phyloP scores from a whole-genome alignment of 305 asterid genomes.

The Fraxinus paxiana region DNA sequence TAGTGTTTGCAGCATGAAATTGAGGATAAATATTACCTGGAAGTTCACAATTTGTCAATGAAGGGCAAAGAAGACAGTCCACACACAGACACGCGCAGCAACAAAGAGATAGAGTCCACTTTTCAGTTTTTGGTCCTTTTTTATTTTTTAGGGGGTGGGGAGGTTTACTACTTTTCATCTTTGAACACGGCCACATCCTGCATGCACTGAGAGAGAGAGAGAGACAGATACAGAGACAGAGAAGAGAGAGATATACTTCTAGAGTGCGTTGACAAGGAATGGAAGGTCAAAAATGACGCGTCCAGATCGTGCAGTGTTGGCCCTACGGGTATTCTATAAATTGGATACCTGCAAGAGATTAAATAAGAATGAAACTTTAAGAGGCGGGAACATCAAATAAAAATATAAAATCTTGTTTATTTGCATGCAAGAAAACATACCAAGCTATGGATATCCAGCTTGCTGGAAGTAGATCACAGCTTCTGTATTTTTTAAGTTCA shows the following conservation, averaged over 20 bases:
- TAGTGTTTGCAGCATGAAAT: constrained; percentile 39
- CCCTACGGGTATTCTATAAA: constrained; percentile 73
- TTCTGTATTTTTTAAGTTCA: constrained; percentile 52
- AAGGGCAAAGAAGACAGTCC: not conserved
- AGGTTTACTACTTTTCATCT: not conserved
- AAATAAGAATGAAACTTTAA: constrained; percentile 21
- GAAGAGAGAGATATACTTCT: constrained; percentile 37
- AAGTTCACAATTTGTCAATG: not conserved
- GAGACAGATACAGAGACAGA: not conserved
- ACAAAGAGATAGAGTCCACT: not conserved
- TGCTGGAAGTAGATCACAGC: constrained; percentile 72
- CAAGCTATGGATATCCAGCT: constrained; percentile 92
- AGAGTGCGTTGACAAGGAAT: constrained; percentile 65
- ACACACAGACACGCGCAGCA: not conserved
- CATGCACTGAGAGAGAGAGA: not conserved
- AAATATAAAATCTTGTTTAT: not conserved
- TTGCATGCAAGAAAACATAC: constrained; percentile 33
- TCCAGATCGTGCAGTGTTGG: constrained; percentile 60
- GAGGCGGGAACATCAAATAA: constrained; percentile 8
- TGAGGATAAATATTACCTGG: constrained; percentile 38
- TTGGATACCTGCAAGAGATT: constrained; percentile 67
- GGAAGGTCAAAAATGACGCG: constrained; percentile 66
- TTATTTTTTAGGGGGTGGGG: not conserved
- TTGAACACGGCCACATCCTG: not conserved
- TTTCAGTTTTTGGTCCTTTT: not conserved